Evolutionary conservation across 129 eudicot species (phyloP), one percentile per base, ranked within the genome.

Genomic region (Escallonia rubra): DNA sequence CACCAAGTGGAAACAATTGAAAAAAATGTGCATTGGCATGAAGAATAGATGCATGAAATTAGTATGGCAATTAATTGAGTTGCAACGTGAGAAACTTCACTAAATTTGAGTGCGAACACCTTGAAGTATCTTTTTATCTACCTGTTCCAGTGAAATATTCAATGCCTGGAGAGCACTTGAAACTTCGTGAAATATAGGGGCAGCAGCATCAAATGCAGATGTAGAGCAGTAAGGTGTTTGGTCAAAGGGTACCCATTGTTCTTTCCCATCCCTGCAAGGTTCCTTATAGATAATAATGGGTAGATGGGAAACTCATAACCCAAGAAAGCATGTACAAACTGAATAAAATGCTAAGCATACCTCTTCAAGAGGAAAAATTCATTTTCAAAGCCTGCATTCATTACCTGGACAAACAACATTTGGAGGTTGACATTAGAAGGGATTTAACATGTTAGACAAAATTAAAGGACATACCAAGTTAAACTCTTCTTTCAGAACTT

Each of bases 311-410:
- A 67, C 13, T 53, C 7, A 52, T 65, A 73, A 53, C 13, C 34
- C 41, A 48, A 78, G 65, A 53, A 43, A 43, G 5, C 64, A 63
- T 62, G 41, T 71, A 68, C 68, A 70, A 47, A 60, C 50, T 64
- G 60, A 55, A 46, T 8, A 63, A 69, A 77, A 42, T 79, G 86
- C 96, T 85, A 50, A 69, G 34, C 34, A 45, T 50, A 63, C 81
- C 82, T 79, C 81, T 86, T 81, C 75, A 94, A 83, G 72, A 94
- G 88, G 78, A 69, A 87, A 70, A 94, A 94, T 62, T 94, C 99
- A 66, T 76, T 87, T 71, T 94, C 99, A 64, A 94, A 94, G 47
- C 99, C 99, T 70, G 96, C 97, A 67, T 89, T 82, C 90, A 94
- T 77, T 66, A 70, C 93, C 99, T 94, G 80, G 14, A 76, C 49